Conservation (phyloP, 768 basidiomycete genomes). For the Sarcomyxa edulis region DNA sequence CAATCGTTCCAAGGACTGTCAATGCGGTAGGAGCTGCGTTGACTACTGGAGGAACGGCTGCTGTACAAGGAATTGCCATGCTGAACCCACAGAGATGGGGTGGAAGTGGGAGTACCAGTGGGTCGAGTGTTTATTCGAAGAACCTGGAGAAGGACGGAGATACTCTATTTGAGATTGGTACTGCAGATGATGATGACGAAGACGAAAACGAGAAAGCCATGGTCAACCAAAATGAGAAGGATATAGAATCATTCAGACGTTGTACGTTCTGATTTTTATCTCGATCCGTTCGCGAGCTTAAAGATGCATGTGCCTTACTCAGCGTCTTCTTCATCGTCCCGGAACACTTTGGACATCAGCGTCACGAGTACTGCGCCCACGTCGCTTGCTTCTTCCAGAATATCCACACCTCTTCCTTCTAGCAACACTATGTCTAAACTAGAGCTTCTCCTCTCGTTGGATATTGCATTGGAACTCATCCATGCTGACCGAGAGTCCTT, state of each 20-base stretch:
- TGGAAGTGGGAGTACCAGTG: conserved; percentile 27
- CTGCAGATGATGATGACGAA: conserved; percentile 25
- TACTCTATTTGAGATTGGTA: conserved; percentile 46
- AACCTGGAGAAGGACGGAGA: conserved; percentile 32
- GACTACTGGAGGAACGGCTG: conserved; percentile 67
- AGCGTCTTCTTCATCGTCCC: too few species aligned
- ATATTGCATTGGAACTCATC: conserved; percentile 86
- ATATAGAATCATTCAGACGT: too few species aligned
- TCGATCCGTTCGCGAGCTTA: too few species aligned
- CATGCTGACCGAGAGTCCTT: conserved; percentile 88
- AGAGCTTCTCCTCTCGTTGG: conserved; percentile 87
- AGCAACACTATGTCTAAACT: too few species aligned
- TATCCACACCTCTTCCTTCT: too few species aligned
- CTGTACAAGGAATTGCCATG: conserved; percentile 84
- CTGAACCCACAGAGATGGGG: conserved; percentile 87
- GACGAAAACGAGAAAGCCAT: conserved; percentile 27
- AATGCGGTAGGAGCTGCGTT: conserved; percentile 64
- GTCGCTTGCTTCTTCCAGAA: too few species aligned
- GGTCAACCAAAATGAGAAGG: conserved; percentile 10
- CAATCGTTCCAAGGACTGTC: conserved; percentile 86
- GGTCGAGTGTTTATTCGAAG: conserved; percentile 27
- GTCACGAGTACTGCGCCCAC: too few species aligned
- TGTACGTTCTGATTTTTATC: too few species aligned
- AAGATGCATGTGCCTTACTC: too few species aligned
- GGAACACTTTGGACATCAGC: too few species aligned